Evolutionary conservation across 305 asterid species (phyloP), one percentile per base, ranked within the genome.

Genomic region (Fraxinus nigra): DNA sequence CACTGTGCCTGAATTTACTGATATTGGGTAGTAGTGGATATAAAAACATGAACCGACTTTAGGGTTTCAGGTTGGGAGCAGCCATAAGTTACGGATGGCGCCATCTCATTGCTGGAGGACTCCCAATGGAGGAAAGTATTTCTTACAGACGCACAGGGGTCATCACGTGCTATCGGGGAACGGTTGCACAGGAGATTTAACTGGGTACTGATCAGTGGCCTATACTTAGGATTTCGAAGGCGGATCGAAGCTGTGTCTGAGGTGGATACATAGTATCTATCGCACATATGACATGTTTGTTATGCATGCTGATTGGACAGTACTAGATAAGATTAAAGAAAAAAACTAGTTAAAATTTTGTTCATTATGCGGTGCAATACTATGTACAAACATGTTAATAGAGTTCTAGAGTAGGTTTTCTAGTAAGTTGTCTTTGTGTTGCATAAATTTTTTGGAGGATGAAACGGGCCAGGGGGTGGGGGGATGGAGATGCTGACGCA

Each of bases 1-100:
- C 32, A 20, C 76, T 7, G 79, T 86, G 6, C 93, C 93, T 6
- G 97, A 96, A 4, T 89, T 91, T 61, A 86, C 92, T 0, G 99
- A 93, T 85, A 89, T 90, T 73, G 98, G 98, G 82, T 94, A 87
- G 88, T 30, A 20, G 56, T 72, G 22, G 54, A 56, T 33, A 65
- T 74, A 69, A 70, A 79, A 80, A 56, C 77, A 61, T 75, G 75
- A 72, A 75, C 8, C 38, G 84, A 81, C 54, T 82, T 79, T 78
- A 70, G 54, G 81, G 85, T 83, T 81, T 80, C 77, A 14, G 77
- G 80, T 78, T 75, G 76, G 85, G 85, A 86, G 87, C 72, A 54
- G 87, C 88, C 92, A 70, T 79, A 65, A 56, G 16, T 84, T 80
- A 83, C 83, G 35, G 89, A 82, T 72, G 90, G 88, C 85, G 20